These are phyloP conservation scores for Yamadazyma trypodendri DNA, from an alignment of 1,139 yeast species.

Conservation along the genomic window DNA sequence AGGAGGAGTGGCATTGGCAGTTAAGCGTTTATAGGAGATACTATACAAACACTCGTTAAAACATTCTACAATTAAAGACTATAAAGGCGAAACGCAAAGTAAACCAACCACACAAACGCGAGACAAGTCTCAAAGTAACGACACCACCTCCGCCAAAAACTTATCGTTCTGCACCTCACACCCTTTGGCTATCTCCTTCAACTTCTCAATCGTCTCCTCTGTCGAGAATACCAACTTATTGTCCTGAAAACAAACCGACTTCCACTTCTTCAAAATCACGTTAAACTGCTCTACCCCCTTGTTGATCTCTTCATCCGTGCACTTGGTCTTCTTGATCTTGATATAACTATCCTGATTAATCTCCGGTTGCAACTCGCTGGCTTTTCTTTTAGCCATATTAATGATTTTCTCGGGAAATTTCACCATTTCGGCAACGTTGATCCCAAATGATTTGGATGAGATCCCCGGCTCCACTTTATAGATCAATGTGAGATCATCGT, in stretches of 20 bases:
- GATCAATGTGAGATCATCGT: conserved; percentile 78
- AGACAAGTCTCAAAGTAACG: conserved; percentile 30
- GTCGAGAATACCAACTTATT: conserved; percentile 27
- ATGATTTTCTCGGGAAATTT: conserved; percentile 87
- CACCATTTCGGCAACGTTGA: conserved; percentile 94
- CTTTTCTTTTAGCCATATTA: conserved; percentile 93
- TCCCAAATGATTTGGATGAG: conserved; percentile 93
- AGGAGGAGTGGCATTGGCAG: too few relatives aligned
- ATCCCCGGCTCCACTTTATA: conserved; percentile 92
- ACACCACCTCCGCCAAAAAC: conserved; percentile 42
- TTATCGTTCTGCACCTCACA: conserved; percentile 30
- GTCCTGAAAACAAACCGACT: conserved; percentile 41
- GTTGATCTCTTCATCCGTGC: conserved; percentile 52
- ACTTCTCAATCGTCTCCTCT: conserved; percentile 36
- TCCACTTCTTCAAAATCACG: conserved; percentile 63
- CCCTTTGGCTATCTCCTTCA: conserved; percentile 34
- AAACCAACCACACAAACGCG: too few relatives aligned
- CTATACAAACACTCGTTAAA: too few relatives aligned
- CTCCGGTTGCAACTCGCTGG: conserved; percentile 77
- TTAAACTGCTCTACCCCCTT: conserved; percentile 59
- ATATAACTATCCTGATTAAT: conserved; percentile 44
- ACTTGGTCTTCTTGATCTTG: conserved; percentile 49
- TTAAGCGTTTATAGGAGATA: too few relatives aligned
- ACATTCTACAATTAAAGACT: too few relatives aligned
- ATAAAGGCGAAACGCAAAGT: too few relatives aligned